Evolutionary conservation across 2,329 filamentous ascomycete species (phyloP).

Genomic region (Hirsutella rhossiliensis): DNA sequence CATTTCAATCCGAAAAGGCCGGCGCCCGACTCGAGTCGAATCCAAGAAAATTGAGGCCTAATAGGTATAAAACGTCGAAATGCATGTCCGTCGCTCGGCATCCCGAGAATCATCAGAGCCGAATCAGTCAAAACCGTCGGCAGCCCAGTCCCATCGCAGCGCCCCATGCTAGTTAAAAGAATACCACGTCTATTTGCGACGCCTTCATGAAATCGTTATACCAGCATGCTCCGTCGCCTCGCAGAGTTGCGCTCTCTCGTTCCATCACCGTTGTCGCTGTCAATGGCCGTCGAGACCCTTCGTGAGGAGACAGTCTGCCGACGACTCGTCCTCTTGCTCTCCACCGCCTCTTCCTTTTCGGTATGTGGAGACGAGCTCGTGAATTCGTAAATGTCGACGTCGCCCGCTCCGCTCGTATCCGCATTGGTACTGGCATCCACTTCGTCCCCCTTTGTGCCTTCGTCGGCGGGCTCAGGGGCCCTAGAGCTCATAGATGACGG

Average conservation of each 20-base stretch:
- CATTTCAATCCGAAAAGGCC: conserved; percentile 1
- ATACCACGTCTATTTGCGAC: conserved; percentile 6
- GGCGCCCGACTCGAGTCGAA: conserved; percentile 4
- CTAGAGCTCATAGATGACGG: conserved; percentile 17
- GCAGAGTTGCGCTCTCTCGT: conserved; percentile 19
- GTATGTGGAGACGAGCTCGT: conserved; percentile 31
- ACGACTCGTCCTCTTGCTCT: conserved; percentile 12
- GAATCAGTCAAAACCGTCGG: neutral
- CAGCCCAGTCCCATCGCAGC: conserved; percentile 4
- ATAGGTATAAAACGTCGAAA: conserved; percentile 13
- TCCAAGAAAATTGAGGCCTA: conserved; percentile 14
- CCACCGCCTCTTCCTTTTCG: conserved; percentile 16
- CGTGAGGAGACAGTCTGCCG: conserved; percentile 23
- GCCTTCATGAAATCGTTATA: conserved; percentile 33
- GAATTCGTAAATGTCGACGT: conserved; percentile 44
- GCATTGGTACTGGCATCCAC: conserved; percentile 7
- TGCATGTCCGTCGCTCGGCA: conserved; percentile 19
- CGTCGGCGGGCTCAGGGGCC: conserved; percentile 4
- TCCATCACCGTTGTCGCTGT: conserved; percentile 20
- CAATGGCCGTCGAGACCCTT: conserved; percentile 25
- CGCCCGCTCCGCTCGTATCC: conserved; percentile 12
- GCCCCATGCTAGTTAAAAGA: conserved; percentile 9
- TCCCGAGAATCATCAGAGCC: conserved; percentile 10
- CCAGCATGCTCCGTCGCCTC: conserved; percentile 47
- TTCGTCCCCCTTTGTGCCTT: conserved; percentile 1